Evolutionary conservation across 805 yeast genomes (phyloP).

Genomic region (Saturnispora bothae): DNA sequence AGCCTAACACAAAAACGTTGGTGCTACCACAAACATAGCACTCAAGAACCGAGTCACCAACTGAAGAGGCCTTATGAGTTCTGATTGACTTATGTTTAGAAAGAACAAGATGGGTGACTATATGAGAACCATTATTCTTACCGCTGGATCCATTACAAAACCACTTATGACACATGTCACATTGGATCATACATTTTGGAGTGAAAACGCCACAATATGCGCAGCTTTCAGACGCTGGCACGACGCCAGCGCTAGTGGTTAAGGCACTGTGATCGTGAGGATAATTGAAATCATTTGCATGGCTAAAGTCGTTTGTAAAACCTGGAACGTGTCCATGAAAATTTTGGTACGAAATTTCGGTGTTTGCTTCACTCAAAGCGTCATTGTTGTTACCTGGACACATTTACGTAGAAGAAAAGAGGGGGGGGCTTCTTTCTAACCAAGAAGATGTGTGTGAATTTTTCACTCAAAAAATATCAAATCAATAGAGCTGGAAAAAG

Average conservation of each 20-base stretch:
- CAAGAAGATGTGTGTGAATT: too few species aligned
- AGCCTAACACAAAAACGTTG: slow-evolving; percentile 75
- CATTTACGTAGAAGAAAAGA: too few species aligned
- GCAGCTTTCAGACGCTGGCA: slow-evolving; percentile 26
- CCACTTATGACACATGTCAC: slow-evolving; percentile 75
- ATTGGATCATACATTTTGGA: slow-evolving; percentile 58
- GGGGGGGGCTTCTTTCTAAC: too few species aligned
- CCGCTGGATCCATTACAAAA: slow-evolving; percentile 70
- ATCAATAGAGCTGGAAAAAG: too few species aligned
- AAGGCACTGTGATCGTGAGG: background rate
- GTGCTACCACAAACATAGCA: slow-evolving; percentile 84
- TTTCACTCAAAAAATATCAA: too few species aligned
- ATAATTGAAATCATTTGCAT: slow-evolving; percentile 9
- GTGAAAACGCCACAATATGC: slow-evolving; percentile 67
- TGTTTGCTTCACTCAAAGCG: background rate
- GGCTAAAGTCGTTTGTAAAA: background rate
- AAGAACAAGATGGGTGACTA: slow-evolving; percentile 73
- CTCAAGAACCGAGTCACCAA: slow-evolving; percentile 81
- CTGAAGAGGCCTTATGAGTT: slow-evolving; percentile 67
- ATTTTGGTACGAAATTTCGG: background rate
- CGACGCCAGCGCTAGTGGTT: background rate
- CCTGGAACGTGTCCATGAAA: background rate
- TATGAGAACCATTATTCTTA: slow-evolving; percentile 51
- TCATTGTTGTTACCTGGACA: too few species aligned
- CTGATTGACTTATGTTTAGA: slow-evolving; percentile 67